Evolutionary conservation across 345 rosid genomes (phyloP).

Genomic region (Litchi chinensis): DNA sequence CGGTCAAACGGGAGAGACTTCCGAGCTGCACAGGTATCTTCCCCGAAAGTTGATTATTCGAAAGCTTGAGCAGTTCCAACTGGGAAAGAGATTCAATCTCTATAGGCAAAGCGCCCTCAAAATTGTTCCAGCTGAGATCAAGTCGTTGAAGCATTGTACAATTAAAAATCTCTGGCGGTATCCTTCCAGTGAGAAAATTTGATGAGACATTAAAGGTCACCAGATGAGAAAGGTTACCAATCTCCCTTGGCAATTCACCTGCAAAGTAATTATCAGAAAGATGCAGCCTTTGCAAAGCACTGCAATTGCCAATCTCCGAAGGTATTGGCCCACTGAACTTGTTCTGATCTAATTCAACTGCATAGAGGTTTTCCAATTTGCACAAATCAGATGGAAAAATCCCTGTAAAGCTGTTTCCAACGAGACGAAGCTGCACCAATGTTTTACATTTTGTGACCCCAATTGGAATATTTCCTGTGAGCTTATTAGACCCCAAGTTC

Average conservation of each 20-base stretch:
- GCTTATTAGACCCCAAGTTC: slow-evolving; percentile 71
- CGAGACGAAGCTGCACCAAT: slow-evolving; percentile 66
- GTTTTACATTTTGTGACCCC: slow-evolving; percentile 61
- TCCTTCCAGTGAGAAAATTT: slow-evolving; percentile 61
- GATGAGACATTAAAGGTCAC: slow-evolving; percentile 78
- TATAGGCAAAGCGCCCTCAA: slow-evolving; percentile 56
- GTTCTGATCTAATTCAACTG: slow-evolving; percentile 75
- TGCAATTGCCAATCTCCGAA: slow-evolving; percentile 63
- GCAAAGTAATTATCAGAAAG: slow-evolving; percentile 63
- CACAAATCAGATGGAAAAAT: slow-evolving; percentile 68
- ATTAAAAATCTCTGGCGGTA: slow-evolving; percentile 66
- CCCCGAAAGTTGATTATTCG: slow-evolving; percentile 66
- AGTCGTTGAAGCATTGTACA: slow-evolving; percentile 87
- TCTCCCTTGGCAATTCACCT: slow-evolving; percentile 71
- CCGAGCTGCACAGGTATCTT: slow-evolving; percentile 58
- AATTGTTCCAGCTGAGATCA: slow-evolving; percentile 70
- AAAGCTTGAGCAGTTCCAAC: slow-evolving; percentile 86
- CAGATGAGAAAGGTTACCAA: slow-evolving; percentile 65
- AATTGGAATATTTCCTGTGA: slow-evolving; percentile 66
- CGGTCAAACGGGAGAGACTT: slow-evolving; percentile 65
- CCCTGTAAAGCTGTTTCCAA: slow-evolving; percentile 61
- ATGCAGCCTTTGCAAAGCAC: slow-evolving; percentile 63
- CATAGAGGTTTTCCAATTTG: slow-evolving; percentile 57
- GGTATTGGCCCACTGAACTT: slow-evolving; percentile 71
- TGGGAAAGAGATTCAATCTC: slow-evolving; percentile 68